Base-by-base conservation (phyloP, 73 alveolate species). In the Uronychia setigera region DNA sequence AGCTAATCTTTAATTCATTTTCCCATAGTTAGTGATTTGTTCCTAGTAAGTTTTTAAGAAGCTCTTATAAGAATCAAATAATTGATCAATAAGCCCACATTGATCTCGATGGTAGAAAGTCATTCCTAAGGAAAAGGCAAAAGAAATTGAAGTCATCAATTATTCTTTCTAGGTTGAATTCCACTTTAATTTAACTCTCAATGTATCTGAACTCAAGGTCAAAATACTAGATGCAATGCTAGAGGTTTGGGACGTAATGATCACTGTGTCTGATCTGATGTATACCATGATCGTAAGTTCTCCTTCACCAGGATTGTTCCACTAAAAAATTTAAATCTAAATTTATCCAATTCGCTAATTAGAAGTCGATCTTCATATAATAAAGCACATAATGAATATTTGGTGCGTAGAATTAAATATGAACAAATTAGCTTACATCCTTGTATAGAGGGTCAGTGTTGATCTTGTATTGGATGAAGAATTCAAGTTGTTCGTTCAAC, bases 71-170 rank as follows among this genome's bases (percentile, higher is more conserved):
- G 97, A n/a, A n/a, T n/a, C n/a, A n/a, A n/a, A n/a, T n/a, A 87
- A 60, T 96, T 98, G 75, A 98, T 88, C 81, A 98, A 83, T 31
- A 91, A 79, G 88, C 97, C 99, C 77, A 98, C 86, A 25, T 98
- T 92, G 13, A 99, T 99, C 67, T 97, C 97, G 98, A 91, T 0
- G 99, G 99, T 29, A 98, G 88, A 87, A 98, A 98, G 84, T 98
- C 99, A 89, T 98, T 98, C 59, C 99, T 99, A 29, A 98, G 94
- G 87, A 98, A 98, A 92, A 96, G 96, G 92, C 99, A 97, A 34
- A 98, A 91, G 94, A 98, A 96, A n/a, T 97, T 94, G 84, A 98
- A 97, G 88, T 98, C 99, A 92, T 97, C 99, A 27, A 98, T 97
- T 74, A 98, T 91, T 83, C 99, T 92, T 87, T 98, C 98, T 76